Percentiles rank a stretch among this genome's conserved stretches.
Evolutionary conservation across 139 green algal species (phyloP).

Genomic region (Astrephomene gubernaculifera): DNA sequence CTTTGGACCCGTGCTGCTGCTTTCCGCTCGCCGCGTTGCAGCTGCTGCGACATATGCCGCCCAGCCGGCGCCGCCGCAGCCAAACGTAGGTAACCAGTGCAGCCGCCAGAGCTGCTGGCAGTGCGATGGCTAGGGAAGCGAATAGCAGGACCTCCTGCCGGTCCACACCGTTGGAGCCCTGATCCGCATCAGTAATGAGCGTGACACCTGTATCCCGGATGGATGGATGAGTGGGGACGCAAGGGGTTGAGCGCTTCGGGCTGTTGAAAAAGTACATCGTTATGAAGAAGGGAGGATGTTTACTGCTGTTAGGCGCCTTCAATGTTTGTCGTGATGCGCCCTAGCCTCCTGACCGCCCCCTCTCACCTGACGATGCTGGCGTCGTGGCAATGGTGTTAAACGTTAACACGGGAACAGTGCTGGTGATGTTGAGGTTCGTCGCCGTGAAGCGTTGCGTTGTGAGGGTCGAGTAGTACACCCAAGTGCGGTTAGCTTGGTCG

Average conservation of each 20-base stretch:
- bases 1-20: neutral
- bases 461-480: constrained; percentile 9
- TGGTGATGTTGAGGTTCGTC: constrained; percentile 30
- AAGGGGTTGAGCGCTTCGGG: no score
- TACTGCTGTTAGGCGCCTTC: no score
- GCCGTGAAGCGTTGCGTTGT: neutral
- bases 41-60: neutral
- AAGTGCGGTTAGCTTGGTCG: constrained; percentile 6
- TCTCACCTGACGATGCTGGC: no score
- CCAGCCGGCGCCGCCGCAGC: constrained; percentile 19
- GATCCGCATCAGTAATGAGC: neutral
- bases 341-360: no score
- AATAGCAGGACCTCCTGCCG: constrained; percentile 14
- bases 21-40: neutral
- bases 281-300: no score
- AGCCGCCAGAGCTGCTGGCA: constrained; percentile 8
- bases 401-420: neutral
- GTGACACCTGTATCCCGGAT: neutral
- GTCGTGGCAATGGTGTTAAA: constrained; percentile 3
- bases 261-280: no score
- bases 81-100: neutral
- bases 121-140: constrained; percentile 12
- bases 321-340: no score
- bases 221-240: no score
- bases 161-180: neutral